These are phyloP conservation scores for Fusarium luffae DNA, from an alignment of 2,329 filamentous ascomycete species.

Conservation along the genomic window DNA sequence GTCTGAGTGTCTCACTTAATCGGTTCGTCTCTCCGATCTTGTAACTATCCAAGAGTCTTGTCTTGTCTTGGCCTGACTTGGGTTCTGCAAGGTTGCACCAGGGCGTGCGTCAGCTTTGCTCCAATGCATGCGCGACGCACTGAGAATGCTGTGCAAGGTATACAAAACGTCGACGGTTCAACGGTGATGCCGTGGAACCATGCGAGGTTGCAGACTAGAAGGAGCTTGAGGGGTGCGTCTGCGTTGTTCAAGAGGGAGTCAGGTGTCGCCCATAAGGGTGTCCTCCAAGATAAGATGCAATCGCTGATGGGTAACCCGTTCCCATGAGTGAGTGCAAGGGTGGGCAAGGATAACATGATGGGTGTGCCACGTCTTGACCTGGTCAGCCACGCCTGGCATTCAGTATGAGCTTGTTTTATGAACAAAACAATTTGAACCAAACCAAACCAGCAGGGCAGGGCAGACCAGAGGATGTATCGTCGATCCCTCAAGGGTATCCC, in stretches of 20 bases:
- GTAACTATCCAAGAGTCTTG: not conserved
- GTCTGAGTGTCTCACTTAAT: slow-evolving; percentile 1
- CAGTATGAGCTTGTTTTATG: slow-evolving; percentile 7
- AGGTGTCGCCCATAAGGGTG: slow-evolving; percentile 21
- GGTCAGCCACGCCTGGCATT: slow-evolving; percentile 22
- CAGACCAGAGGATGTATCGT: slow-evolving; percentile 30
- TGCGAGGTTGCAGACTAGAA: slow-evolving; percentile 10
- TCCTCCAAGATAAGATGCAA: slow-evolving; percentile 34
- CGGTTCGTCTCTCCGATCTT: slow-evolving; percentile 12
- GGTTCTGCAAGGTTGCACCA: slow-evolving; percentile 31
- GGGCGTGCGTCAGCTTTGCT: slow-evolving; percentile 31
- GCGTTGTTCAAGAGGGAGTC: slow-evolving; percentile 33
- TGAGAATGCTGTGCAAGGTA: slow-evolving; percentile 12
- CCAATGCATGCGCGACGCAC: slow-evolving; percentile 36
- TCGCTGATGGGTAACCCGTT: slow-evolving; percentile 25
- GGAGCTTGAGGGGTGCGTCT: slow-evolving; percentile 28
- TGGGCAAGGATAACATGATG: slow-evolving; percentile 11
- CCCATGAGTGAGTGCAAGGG: slow-evolving; percentile 4
- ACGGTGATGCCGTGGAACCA: slow-evolving; percentile 42
- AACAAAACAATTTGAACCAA: not conserved
- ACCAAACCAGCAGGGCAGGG: not conserved
- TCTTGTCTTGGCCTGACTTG: not conserved
- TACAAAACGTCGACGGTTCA: slow-evolving; percentile 15
- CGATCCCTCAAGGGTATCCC: slow-evolving; percentile 33
- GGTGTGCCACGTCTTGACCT: slow-evolving; percentile 26